phyloP scores from a whole-genome alignment of 805 yeast species.

The Metschnikowia cubensis region DNA sequence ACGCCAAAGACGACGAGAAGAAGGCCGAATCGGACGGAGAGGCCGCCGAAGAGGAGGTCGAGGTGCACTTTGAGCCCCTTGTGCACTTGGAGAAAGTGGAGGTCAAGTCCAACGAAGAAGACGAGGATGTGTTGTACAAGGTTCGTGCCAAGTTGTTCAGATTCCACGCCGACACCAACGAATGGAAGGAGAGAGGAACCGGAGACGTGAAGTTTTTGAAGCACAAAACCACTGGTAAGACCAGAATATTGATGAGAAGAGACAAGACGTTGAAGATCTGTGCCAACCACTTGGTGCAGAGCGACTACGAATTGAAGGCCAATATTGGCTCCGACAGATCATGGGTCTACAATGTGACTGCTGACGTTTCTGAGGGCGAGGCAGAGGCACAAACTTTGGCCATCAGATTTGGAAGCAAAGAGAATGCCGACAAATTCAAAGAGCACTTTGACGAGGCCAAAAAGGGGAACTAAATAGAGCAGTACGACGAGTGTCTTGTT shows the following conservation, averaged over 20 bases:
- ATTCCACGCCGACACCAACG: conserved; percentile 77
- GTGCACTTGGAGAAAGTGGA: conserved; percentile 95
- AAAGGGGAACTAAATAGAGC: conserved; percentile 17
- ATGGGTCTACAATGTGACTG: conserved; percentile 95
- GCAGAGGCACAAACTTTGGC: conserved; percentile 97
- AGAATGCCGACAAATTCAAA: conserved; percentile 93
- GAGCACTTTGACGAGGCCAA: conserved; percentile 87
- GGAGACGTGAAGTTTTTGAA: conserved; percentile 95
- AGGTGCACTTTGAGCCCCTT: conserved; percentile 93
- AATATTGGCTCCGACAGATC: conserved; percentile 97
- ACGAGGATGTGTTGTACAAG: conserved; percentile 78
- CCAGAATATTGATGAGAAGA: conserved; percentile 95
- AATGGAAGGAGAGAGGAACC: conserved; percentile 99
- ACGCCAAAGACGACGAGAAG: conserved; percentile 29
- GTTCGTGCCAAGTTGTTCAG: conserved; percentile 94
- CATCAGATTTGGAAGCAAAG: conserved; percentile 87
- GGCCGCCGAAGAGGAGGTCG: conserved; percentile 60
- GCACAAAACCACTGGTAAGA: conserved; percentile 78
- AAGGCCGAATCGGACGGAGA: conserved; percentile 53
- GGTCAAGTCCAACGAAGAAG: conserved; percentile 91
- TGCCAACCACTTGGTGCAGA: conserved; percentile 88
- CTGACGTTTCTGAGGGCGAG: conserved; percentile 91
- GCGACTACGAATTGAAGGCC: conserved; percentile 80
- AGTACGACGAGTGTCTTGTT: background rate
- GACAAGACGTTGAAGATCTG: conserved; percentile 97